phyloP scores from a whole-genome alignment of 2,329 filamentous ascomycete species.

The Pleoardoris graminearum region DNA sequence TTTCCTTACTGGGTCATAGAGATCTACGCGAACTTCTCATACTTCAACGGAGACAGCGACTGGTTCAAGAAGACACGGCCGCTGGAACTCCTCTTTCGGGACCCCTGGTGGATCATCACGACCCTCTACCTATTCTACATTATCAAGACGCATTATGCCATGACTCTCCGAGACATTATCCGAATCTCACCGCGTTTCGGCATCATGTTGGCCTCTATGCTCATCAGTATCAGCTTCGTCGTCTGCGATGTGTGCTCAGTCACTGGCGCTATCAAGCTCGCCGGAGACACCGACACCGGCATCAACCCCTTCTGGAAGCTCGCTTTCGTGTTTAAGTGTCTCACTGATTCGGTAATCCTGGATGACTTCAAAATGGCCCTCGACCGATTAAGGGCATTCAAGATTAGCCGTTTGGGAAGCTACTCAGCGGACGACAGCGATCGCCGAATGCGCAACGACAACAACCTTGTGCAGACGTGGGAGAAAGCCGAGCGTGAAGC shows the following conservation, averaged over 20 bases:
- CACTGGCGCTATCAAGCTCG: slow-evolving; percentile 51
- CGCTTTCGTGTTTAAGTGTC: slow-evolving; percentile 67
- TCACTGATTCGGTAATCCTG: slow-evolving; percentile 67
- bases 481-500: slow-evolving; percentile 40
- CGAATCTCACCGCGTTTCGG: slow-evolving; percentile 66
- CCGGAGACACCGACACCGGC: slow-evolving; percentile 54
- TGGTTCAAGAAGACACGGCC: slow-evolving; percentile 61
- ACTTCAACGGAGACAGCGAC: slow-evolving; percentile 60
- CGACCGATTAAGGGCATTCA: slow-evolving; percentile 52
- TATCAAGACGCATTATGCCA: slow-evolving; percentile 64
- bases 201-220: slow-evolving; percentile 64
- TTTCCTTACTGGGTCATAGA: slow-evolving; percentile 68
- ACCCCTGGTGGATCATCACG: slow-evolving; percentile 71
- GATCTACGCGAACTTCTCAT: slow-evolving; percentile 67
- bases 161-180: slow-evolving; percentile 61
- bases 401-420: slow-evolving; percentile 46
- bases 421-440: slow-evolving; percentile 43
- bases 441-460: slow-evolving; percentile 35
- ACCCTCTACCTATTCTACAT: slow-evolving; percentile 63
- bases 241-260: slow-evolving; percentile 65
- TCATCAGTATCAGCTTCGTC: slow-evolving; percentile 63
- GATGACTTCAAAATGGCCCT: slow-evolving; percentile 69
- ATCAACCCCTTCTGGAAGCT: slow-evolving; percentile 70
- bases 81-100: slow-evolving; percentile 63
- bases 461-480: slow-evolving; percentile 38